Evolutionary conservation across 1,284 basidiomycete genomes (phyloP), one percentile per base, ranked within the genome.

Genomic region (Phylloboletellus chloephorus): DNA sequence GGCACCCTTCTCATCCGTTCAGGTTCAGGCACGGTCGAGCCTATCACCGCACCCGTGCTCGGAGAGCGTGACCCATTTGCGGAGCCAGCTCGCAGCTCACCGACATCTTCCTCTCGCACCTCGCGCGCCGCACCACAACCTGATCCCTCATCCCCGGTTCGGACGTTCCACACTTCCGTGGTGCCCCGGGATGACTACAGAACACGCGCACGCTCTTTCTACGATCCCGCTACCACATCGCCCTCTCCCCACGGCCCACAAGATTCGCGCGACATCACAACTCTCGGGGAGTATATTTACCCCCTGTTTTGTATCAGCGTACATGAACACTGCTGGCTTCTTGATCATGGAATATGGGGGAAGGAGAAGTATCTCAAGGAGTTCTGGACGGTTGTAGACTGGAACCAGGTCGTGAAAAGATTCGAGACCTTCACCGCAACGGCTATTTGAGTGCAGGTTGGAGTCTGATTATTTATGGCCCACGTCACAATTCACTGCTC

Each of bases 261-360:
- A 11, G 46, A 60, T 1, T 22, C 44, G 13, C 41, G 34, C 13
- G 52, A 52, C 31, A 41, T 61, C 24, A 37, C 43, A 25, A 44
- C 43, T 0, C 51, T 68, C 12, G 85, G 83, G 21, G 72, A 78
- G 31, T 67, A 69, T 13, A 65, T 94, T 31, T 82, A 73, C 61
- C 91, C 91, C 10, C 61, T 95, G 31, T 83, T 95, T 57, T 92
- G 89, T 52, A 64, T 97, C 47, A 86, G 83, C 41, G 75, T 95
- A 16, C 82, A 92, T 57, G 93, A 97, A 65, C 93, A 93, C 57
- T 84, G 88, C 17, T 98, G 93, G 87, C 69, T 98, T 52, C 82
- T 87, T 36, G 85, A 85, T 46, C 94, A 90, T 57, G 95, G 95
- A 9, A 80, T 98, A 12, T 95, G 90, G 88, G 92, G 90, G 29